Evolutionary conservation across 176 grass and related monocot species (phyloP), one percentile per base, ranked within the genome.

Genomic region (Raddia guianensis): DNA sequence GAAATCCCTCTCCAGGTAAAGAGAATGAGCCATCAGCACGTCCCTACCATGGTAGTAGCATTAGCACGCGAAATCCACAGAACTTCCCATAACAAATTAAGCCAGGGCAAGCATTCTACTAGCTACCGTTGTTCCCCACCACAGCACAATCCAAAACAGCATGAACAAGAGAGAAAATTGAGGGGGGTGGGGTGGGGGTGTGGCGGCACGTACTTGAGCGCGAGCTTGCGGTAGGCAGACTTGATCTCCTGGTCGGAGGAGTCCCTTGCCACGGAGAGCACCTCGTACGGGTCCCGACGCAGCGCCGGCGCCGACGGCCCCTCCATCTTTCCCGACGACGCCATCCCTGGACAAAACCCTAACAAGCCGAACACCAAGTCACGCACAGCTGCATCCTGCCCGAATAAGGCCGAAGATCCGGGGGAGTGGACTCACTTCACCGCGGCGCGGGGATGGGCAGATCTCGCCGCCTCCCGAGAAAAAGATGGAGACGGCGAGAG

Each of bases 181-280:
- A 34, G 76, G 13, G 37, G 74, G 57, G n/a, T n/a, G n/a, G n/a
- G n/a, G n/a, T n/a, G n/a, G n/a, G n/a, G n/a, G n/a, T n/a, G n/a
- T n/a, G n/a, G n/a, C n/a, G n/a, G n/a, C n/a, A n/a, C 74, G 48
- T 20, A 98, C 96, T 98, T 98, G 61, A 98, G 96, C 13, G 96
- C 96, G 76, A 98, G 96, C 86, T 95, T 98, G 80, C 96, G 87
- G 79, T 98, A 98, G 13, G 96, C 88, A 42, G 96, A 93, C 72
- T 98, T 98, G 86, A 98, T 98, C 58, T 98, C 96, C 88, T 95
- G 96, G 80, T 98, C 92, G 49, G 96, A 95, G 15, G 96, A 98
- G 49, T 98, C 96, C 46, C 88, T 79, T 12, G 96, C 77, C 63
- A 98, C 90, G 74, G 77, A 90, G 56, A 98, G 84, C 67, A 98